Evolutionary conservation across 352 stramenopile genomes (phyloP).

Genomic region (Phytopythium cucurbitacearum): DNA sequence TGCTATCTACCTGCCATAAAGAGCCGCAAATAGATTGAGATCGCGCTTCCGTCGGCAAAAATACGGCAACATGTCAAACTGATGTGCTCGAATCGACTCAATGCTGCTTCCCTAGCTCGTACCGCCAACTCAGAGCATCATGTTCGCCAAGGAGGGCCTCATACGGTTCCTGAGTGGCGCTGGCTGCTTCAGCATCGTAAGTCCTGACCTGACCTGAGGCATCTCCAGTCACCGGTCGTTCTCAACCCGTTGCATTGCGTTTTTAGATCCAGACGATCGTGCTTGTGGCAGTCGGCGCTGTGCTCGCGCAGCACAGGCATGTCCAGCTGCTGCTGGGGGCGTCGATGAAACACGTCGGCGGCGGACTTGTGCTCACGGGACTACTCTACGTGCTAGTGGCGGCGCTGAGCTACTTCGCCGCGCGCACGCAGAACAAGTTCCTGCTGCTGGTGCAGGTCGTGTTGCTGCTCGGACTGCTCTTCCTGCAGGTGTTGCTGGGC

Average conservation of each 20-base stretch:
- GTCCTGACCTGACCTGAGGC: not conserved
- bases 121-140: slow-evolving; percentile 1
- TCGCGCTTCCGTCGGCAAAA: not conserved
- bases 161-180: slow-evolving; percentile 54
- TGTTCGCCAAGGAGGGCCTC: slow-evolving; percentile 67
- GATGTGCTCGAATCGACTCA: no score
- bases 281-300: slow-evolving; percentile 40
- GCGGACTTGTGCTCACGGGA: slow-evolving; percentile 64
- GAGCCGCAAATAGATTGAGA: slow-evolving; percentile 1
- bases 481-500: slow-evolving; percentile 65
- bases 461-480: slow-evolving; percentile 38
- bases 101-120: no score
- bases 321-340: slow-evolving; percentile 59
- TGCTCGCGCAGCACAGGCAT: slow-evolving; percentile 47
- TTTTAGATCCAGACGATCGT: slow-evolving; percentile 46
- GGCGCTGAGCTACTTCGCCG: slow-evolving; percentile 41
- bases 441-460: slow-evolving; percentile 51
- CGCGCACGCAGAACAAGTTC: slow-evolving; percentile 73
- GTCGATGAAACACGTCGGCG: slow-evolving; percentile 46
- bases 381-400: slow-evolving; percentile 48
- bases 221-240: not conserved
- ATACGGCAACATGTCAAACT: not conserved
- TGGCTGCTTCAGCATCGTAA: slow-evolving; percentile 55
- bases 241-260: not conserved
- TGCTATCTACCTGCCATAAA: not conserved